A percentile compares a stretch with the other conserved stretches of the same genome.
phyloP scores from a whole-genome alignment of 164 flowering plant species.

The Santalum album region DNA sequence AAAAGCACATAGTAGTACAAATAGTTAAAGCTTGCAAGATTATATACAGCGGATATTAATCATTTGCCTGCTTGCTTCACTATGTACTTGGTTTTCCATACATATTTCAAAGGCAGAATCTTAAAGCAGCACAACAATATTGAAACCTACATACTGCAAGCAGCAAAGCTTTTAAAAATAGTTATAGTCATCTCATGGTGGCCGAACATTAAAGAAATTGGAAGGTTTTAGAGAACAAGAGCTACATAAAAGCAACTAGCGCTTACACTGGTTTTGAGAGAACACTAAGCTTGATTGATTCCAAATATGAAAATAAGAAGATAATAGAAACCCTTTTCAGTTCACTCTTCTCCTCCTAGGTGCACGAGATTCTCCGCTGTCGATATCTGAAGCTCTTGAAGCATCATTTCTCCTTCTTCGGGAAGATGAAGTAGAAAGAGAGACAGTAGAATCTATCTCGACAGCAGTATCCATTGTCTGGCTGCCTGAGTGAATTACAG shows the following conservation, averaged over 20 bases:
- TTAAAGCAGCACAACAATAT: not conserved
- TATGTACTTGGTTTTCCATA: not conserved
- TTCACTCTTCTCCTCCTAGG: constrained; percentile 56
- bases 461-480: constrained; percentile 55
- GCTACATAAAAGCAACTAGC: not conserved
- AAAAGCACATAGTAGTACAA: no score
- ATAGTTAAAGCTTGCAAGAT: not conserved
- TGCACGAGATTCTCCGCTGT: constrained; percentile 60
- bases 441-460: constrained; percentile 62
- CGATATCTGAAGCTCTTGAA: constrained; percentile 58
- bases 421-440: constrained; percentile 53
- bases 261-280: not conserved
- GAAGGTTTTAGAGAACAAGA: not conserved
- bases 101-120: not conserved
- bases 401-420: constrained; percentile 49
- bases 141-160: not conserved
- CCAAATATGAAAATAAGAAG: not conserved
- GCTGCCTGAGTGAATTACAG: constrained; percentile 59
- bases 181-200: no score
- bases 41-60: not conserved
- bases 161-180: not conserved
- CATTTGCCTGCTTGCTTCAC: not conserved
- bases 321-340: constrained; percentile 16
- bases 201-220: no score
- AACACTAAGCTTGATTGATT: not conserved